These are phyloP conservation scores for Daedaleopsis nitida DNA, from an alignment of 768 basidiomycete genomes.

Conservation along the genomic window DNA sequence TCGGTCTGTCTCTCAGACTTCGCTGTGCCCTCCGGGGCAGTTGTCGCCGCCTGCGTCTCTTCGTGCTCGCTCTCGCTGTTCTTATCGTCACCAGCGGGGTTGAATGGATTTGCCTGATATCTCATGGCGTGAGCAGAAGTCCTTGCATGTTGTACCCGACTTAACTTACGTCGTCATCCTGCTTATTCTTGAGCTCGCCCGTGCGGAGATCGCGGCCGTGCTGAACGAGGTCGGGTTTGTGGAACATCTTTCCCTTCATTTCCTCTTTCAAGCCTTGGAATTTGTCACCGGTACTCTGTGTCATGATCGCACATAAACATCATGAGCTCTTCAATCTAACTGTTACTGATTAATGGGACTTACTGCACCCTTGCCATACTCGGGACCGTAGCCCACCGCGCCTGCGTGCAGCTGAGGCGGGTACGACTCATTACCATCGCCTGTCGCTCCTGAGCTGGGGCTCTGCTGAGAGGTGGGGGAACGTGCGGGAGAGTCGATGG, in stretches of 20 bases:
- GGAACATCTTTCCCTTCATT: constrained; percentile 40
- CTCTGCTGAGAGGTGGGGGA: constrained; percentile 1
- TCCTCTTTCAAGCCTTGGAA: constrained; percentile 41
- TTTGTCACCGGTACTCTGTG: constrained; percentile 37
- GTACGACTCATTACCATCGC: constrained; percentile 23
- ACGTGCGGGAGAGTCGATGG: constrained; percentile 6
- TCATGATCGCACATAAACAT: not conserved
- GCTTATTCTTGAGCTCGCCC: constrained; percentile 41
- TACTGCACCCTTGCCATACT: constrained; percentile 36
- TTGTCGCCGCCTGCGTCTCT: constrained; percentile 28
- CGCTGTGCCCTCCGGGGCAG: constrained; percentile 29
- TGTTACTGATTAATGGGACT: constrained; percentile 5
- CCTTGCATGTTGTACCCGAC: too few relatives aligned
- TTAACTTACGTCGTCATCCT: constrained; percentile 30
- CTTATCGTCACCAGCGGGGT: not conserved
- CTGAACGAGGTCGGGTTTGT: constrained; percentile 38
- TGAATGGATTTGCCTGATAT: too few relatives aligned
- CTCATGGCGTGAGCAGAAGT: too few relatives aligned
- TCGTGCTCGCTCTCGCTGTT: constrained; percentile 11
- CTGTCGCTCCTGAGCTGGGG: not conserved
- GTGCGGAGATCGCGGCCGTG: constrained; percentile 41
- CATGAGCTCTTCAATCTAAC: not conserved
- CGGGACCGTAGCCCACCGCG: constrained; percentile 41
- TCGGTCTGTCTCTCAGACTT: constrained; percentile 21
- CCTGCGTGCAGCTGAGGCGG: constrained; percentile 47